phyloP scores from a whole-genome alignment of 2,329 filamentous ascomycete species.

The Diaporthe citrichinensis region DNA sequence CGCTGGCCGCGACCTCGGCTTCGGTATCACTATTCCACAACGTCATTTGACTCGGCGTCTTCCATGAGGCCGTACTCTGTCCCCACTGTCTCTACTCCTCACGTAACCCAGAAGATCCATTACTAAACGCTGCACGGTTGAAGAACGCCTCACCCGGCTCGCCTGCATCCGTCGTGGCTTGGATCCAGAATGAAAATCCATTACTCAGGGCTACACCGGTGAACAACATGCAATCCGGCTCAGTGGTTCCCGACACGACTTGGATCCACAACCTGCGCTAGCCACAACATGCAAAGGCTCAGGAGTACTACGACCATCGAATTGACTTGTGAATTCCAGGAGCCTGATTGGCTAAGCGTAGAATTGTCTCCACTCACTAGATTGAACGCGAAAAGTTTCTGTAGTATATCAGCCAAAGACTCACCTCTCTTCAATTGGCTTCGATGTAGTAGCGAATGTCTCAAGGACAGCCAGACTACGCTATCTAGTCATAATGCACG shows the following conservation, averaged over 20 bases:
- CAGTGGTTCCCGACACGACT: neutral
- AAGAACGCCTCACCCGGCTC: no score
- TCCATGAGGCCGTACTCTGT: neutral
- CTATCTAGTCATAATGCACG: neutral
- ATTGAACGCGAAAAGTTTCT: slow-evolving; percentile 1
- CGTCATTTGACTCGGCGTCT: neutral
- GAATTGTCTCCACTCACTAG: neutral
- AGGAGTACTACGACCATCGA: neutral
- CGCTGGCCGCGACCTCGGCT: neutral
- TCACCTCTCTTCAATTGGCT: neutral
- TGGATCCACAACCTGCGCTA: slow-evolving; percentile 17
- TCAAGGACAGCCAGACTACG: neutral
- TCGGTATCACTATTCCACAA: neutral
- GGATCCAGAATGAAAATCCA: neutral
- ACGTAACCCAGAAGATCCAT: neutral
- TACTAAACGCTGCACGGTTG: neutral
- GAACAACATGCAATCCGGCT: neutral
- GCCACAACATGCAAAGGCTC: neutral
- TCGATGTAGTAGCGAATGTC: neutral
- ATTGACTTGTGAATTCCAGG: neutral
- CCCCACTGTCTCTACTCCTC: neutral
- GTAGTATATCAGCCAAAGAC: neutral
- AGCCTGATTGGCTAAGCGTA: neutral
- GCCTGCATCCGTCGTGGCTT: neutral
- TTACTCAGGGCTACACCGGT: neutral